Base-by-base conservation (phyloP, 176 grass and related monocot genomes). In the Carex kokanica region DNA sequence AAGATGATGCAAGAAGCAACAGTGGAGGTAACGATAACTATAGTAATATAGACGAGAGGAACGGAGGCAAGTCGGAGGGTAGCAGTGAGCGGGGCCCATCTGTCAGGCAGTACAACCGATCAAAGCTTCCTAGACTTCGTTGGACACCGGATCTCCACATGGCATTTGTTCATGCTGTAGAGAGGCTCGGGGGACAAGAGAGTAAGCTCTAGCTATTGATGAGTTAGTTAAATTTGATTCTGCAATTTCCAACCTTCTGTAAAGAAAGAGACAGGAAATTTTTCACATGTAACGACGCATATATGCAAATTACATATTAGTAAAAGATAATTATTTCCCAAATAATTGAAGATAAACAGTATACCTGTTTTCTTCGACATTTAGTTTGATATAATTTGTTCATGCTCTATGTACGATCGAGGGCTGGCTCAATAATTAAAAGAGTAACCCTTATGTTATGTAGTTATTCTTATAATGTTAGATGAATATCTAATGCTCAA, bases 101-200 rank as follows among this genome's bases (percentile, higher is more conserved):
- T 7, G 95, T 98, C 84, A 85, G 96, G 88, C 96, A 90, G 54
- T 98, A 98, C 89, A 91, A 92, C 75, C 82, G 96, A 47, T 98
- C 96, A 3, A 95, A 95, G 79, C 63, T 91, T 57, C 91, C 96
- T 40, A 89, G 93, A 25, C 88, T 98, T 57, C 89, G 93, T 36
- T 98, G 96, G 96, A 98, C 96, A 13, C 96, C 96, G 0, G 89
- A 95, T 78, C 93, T 98, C 64, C 96, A 98, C 77, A 90, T 93
- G 83, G 79, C 96, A 80, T 98, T 98, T 64, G 65, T 98, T 79
- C 93, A 91, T 34, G 96, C 96, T 7, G 91, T 98, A 6, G 91
- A 98, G 85, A 78, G 91, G 64, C 92, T 98, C 6, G 96, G 96
- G 4, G 96, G 96, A 56, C 96, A 95, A 89, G 96, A 95, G 69